Evolutionary conservation across 177 flowering plant species (phyloP).

Genomic region (Telopea speciosissima): DNA sequence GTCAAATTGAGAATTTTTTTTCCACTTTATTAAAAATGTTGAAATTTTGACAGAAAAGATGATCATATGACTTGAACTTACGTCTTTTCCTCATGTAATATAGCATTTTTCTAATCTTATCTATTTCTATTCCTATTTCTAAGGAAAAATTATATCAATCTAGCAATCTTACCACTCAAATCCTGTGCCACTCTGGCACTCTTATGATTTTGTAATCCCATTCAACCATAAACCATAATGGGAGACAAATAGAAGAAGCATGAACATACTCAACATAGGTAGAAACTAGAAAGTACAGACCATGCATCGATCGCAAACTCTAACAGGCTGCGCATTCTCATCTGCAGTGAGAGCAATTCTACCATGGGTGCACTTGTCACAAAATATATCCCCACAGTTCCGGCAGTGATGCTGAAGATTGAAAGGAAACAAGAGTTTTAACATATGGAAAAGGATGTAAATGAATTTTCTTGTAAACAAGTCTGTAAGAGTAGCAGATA

Average conservation of each 20-base stretch:
- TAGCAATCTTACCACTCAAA: no score
- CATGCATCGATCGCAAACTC: conserved; percentile 97
- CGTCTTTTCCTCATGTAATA: no score
- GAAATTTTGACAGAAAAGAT: no score
- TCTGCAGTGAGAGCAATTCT: conserved; percentile 87
- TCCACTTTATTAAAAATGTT: no score
- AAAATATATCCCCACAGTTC: conserved; percentile 96
- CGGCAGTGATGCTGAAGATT: conserved; percentile 86
- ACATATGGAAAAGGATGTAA: background rate
- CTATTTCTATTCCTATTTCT: no score
- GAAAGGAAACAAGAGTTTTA: conserved; percentile 10
- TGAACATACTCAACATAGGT: background rate
- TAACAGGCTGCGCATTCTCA: conserved; percentile 77
- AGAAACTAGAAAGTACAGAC: conserved; percentile 27
- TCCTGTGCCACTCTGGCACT: no score
- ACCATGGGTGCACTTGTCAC: conserved; percentile 94
- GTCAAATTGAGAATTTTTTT: no score
- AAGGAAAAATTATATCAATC: no score
- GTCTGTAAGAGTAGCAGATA: background rate
- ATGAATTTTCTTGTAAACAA: background rate
- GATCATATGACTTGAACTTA: no score
- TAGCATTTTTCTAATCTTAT: no score
- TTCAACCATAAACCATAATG: background rate
- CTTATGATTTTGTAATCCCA: no score
- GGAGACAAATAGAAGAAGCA: background rate